Conservation (phyloP, 2,329 filamentous ascomycete genomes). For the Cercospora berteroae region DNA sequence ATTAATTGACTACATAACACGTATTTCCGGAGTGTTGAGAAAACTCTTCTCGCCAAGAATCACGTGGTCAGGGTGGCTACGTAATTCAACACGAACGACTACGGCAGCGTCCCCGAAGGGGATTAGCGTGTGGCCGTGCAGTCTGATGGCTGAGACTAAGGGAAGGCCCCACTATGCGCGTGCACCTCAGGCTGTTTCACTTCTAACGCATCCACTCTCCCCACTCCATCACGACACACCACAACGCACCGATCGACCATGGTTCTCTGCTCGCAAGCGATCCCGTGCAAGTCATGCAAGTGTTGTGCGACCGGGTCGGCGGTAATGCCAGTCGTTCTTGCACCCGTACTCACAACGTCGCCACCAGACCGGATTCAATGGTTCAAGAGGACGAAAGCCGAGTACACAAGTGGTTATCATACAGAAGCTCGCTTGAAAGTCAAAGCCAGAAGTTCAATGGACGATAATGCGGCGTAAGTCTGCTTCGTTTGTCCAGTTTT, state of each 20-base stretch:
- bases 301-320: neutral
- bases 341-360: neutral
- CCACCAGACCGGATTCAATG: neutral
- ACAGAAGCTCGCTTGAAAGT: neutral
- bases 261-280: conserved; percentile 12
- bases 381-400: neutral
- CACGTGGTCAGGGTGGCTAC: too few relatives aligned
- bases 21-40: too few relatives aligned
- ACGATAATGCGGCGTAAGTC: conserved; percentile 12
- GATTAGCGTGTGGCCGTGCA: too few relatives aligned
- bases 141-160: too few relatives aligned
- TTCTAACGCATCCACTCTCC: neutral
- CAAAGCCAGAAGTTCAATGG: neutral
- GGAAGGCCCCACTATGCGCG: neutral
- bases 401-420: neutral
- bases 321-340: neutral
- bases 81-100: too few relatives aligned
- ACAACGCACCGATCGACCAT: neutral
- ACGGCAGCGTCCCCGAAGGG: too few relatives aligned
- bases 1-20: too few relatives aligned
- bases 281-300: conserved; percentile 10
- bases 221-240: neutral
- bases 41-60: too few relatives aligned
- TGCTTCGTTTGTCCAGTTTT: neutral
- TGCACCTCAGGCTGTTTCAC: neutral